Evolutionary conservation across 2,329 filamentous ascomycete species (phyloP), one percentile per base, ranked within the genome.

Genomic region (Aspergillus arachidicola): DNA sequence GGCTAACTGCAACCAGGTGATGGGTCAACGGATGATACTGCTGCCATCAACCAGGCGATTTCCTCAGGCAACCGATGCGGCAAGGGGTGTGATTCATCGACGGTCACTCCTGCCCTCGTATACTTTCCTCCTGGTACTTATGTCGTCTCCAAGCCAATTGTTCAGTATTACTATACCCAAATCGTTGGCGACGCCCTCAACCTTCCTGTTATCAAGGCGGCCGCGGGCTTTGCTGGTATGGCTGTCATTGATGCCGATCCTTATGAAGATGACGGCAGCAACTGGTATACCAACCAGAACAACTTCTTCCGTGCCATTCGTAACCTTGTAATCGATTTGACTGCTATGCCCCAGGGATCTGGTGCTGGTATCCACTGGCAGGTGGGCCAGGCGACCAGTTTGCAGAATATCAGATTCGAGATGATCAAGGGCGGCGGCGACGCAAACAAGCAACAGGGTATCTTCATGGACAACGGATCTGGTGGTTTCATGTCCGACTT

Each of bases 81-180:
- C 45, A 76, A 86, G 66, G 87, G 88, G 66, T 98, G 94, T 75
- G 91, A 95, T 75, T 96, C 93, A 1, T 87, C 86, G 36, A 98
- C 94, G 3, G 86, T 86, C n/a, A 87, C 88, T 1, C 94, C 94
- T 0, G 94, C 92, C 30, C 82, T 98, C 16, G 88, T 98, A 59
- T 98, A 96, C 83, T 96, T 98, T 82, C 94, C 93, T 45, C 84
- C 92, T 12, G 94, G 94, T 68, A 96, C 89, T 61, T 98, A 97
- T 74, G 73, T 91, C 21, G 89, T 98, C 70, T 92, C 88, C 75
- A 85, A 83, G 72, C 92, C 94, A 26, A 87, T 98, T 68, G 80
- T 93, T 58, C 90, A 93, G 76, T 90, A 90, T 78, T 98, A 98
- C 84, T 97, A 97, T 82, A 96, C 94, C 11, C 93, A 97, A 77